phyloP scores from a whole-genome alignment of 495 filamentous ascomycete genomes.

The Emericellopsis terricola region DNA sequence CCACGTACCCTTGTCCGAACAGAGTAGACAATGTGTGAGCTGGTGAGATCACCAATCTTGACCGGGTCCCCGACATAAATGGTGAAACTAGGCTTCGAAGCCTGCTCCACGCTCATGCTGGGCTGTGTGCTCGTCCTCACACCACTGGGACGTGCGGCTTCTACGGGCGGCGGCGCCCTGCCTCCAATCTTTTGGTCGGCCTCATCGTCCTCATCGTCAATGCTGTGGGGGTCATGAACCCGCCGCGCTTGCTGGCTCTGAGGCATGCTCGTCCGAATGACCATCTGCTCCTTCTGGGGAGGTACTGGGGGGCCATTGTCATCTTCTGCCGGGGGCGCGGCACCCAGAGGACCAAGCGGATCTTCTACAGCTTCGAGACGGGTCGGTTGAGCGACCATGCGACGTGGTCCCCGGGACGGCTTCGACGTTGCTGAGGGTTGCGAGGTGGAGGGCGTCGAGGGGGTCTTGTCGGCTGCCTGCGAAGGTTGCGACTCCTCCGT shows the following conservation, averaged over 20 bases:
- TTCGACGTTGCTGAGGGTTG: slow-evolving; percentile 19
- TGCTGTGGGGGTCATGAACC: slow-evolving; percentile 28
- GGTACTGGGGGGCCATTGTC: slow-evolving; percentile 65
- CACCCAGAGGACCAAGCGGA: slow-evolving; percentile 81
- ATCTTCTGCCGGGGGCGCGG: slow-evolving; percentile 32
- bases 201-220: slow-evolving; percentile 50
- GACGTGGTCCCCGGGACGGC: slow-evolving; percentile 33
- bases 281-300: slow-evolving; percentile 67
- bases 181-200: slow-evolving; percentile 26
- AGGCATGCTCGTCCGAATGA: slow-evolving; percentile 35
- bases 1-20: slow-evolving; percentile 70
- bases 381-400: slow-evolving; percentile 64
- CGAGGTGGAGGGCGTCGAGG: slow-evolving; percentile 13
- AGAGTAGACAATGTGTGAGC: slow-evolving; percentile 92
- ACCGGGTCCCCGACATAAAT: slow-evolving; percentile 92
- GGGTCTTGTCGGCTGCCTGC: background rate
- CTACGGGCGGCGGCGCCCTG: slow-evolving; percentile 57
- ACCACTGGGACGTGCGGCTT: slow-evolving; percentile 35
- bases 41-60: slow-evolving; percentile 92
- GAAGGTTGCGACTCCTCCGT: background rate
- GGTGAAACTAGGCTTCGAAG: slow-evolving; percentile 77
- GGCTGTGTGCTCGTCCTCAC: slow-evolving; percentile 49
- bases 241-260: slow-evolving; percentile 19
- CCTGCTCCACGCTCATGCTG: slow-evolving; percentile 75
- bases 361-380: slow-evolving; percentile 75